A percentile compares a stretch with the other conserved stretches of the same genome.
Evolutionary conservation across 495 filamentous ascomycete genomes (phyloP).

Genomic region (Antarctomyces pellizariae): DNA sequence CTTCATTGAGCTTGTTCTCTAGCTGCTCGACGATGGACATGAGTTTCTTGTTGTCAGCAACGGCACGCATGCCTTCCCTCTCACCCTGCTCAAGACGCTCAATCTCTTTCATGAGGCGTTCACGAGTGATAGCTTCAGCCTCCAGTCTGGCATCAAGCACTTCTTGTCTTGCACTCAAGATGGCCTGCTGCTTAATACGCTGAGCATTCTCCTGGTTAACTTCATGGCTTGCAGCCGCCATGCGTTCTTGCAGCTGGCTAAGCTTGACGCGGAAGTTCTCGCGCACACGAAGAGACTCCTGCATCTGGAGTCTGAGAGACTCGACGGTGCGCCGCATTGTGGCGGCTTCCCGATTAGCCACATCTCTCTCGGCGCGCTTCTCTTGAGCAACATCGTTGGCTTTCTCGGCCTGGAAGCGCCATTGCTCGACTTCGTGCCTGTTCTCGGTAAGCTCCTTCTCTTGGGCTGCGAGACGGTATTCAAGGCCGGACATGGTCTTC

Average conservation of each 20-base stretch:
- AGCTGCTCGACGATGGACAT: slow-evolving; percentile 39
- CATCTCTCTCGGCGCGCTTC: slow-evolving; percentile 20
- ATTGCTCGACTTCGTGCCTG: slow-evolving; percentile 23
- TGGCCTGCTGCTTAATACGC: slow-evolving; percentile 49
- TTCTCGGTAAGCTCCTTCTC: slow-evolving; percentile 25
- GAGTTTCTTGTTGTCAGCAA: slow-evolving; percentile 33
- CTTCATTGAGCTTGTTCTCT: no score
- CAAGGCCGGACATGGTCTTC: slow-evolving; percentile 39
- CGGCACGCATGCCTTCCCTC: slow-evolving; percentile 35
- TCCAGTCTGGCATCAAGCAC: slow-evolving; percentile 55
- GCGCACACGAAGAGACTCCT: slow-evolving; percentile 60
- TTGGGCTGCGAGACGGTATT: slow-evolving; percentile 21
- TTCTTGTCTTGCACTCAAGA: slow-evolving; percentile 49
- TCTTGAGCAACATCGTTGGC: slow-evolving; percentile 10
- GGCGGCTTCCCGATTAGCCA: slow-evolving; percentile 29
- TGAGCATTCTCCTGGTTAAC: slow-evolving; percentile 58
- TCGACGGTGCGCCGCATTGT: slow-evolving; percentile 14
- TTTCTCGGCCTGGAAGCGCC: slow-evolving; percentile 20
- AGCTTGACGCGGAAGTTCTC: slow-evolving; percentile 62
- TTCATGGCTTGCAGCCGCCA: slow-evolving; percentile 51
- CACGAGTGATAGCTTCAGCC: slow-evolving; percentile 50
- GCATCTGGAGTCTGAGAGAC: slow-evolving; percentile 30
- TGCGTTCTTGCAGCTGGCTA: slow-evolving; percentile 60
- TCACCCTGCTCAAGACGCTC: slow-evolving; percentile 52
- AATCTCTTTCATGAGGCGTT: slow-evolving; percentile 62